phyloP scores from a whole-genome alignment of 148 eudicot species.

The Euryodendron excelsum region DNA sequence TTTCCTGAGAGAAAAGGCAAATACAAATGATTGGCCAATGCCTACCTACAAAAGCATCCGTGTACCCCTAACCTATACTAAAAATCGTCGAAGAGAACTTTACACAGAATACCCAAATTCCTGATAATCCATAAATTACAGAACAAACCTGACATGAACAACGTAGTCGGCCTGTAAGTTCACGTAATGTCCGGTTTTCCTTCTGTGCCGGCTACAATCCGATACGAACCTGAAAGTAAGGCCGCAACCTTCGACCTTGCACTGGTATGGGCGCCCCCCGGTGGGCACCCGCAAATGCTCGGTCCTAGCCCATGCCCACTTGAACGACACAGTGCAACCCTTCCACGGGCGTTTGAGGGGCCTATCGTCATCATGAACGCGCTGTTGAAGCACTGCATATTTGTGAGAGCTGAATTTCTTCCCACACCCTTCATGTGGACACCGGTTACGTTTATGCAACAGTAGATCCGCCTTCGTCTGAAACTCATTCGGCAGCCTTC shows the following conservation, averaged over 20 bases:
- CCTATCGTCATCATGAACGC: conserved; percentile 67
- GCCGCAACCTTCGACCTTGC: conserved; percentile 73
- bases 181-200: conserved; percentile 68
- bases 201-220: conserved; percentile 74
- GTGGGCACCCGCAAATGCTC: conserved; percentile 80
- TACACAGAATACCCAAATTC: conserved; percentile 1
- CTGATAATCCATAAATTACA: not conserved
- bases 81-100: not conserved
- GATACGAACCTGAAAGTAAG: conserved; percentile 84
- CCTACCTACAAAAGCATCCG: conserved; percentile 9
- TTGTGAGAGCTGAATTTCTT: conserved; percentile 72
- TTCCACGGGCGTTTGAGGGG: conserved; percentile 73
- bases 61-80: conserved; percentile 8
- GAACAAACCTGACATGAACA: not conserved
- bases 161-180: conserved; percentile 4
- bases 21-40: too few species aligned
- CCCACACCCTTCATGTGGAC: conserved; percentile 62
- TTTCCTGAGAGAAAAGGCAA: too few species aligned
- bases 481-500: conserved; percentile 60
- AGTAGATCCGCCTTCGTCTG: conserved; percentile 44
- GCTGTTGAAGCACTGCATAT: conserved; percentile 52
- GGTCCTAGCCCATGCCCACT: conserved; percentile 85
- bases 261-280: conserved; percentile 75
- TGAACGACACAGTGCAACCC: conserved; percentile 72
- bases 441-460: conserved; percentile 54